Evolutionary conservation across 2,329 filamentous ascomycete species (phyloP), one percentile per base, ranked within the genome.

Genomic region (Lachnellula occidentalis): DNA sequence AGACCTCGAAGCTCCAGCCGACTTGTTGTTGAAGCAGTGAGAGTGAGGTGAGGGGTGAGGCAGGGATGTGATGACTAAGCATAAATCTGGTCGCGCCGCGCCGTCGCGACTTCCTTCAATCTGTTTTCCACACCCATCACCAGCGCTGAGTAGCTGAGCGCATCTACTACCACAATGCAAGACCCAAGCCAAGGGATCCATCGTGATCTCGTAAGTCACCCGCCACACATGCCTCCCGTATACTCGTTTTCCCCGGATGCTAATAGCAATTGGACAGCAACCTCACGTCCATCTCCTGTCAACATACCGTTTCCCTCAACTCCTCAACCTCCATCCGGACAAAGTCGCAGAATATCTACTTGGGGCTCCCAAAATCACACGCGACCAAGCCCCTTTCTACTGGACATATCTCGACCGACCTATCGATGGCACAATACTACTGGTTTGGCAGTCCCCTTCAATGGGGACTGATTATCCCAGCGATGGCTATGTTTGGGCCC

Each of bases 371-470:
- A 87, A 89, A 67, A 87, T 96, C 58, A 87, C 92, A 63, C 88
- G 90, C 71, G 87, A 95, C 67, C 78, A 85, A 60, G 86, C 91
- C 48, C 83, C 92, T 2, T 92, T 99, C 79, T 89, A 87, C 73
- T 99, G 92, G 92, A 92, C 88, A 45, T 96, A 92, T 70, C 82
- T 97, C 54, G 85, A 94, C 64, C 81, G 84, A 51, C 92, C 92
- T 11, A 79, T 79, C 50, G 90, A 95, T 71, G 91, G 91, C 53
- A 87, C 86, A 8, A 81, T 96, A 45, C 82, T 94, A 68, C 78
- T 97, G 59, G 87, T 88, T 50, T 97, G 92, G 92, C 91, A 96
- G 70, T 88, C 92, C 2, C 76, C 87, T 50, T 85, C 85, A 55
- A 72, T 88, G 53, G 83, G 82, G 4, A 84, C 81, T 1, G 86